phyloP scores from a whole-genome alignment of 495 filamentous ascomycete genomes.

The Penicillium samsonianum region DNA sequence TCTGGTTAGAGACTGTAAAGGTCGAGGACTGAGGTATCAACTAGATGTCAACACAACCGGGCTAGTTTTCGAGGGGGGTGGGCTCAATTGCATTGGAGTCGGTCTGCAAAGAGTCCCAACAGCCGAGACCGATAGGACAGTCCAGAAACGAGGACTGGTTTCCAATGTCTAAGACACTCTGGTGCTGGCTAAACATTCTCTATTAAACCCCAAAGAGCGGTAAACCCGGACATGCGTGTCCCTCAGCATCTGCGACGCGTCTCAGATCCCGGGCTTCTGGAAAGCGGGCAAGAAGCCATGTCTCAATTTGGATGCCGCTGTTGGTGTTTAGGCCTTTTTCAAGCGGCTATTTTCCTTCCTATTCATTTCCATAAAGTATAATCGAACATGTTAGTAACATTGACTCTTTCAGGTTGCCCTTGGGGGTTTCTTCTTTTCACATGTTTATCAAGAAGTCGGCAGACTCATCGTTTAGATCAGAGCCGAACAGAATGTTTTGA shows the following conservation, averaged over 20 bases:
- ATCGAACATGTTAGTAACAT: not conserved
- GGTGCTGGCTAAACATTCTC: not conserved
- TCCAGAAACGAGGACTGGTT: conserved; percentile 16
- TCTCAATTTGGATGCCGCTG: conserved; percentile 25
- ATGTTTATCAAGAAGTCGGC: not conserved
- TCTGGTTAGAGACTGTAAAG: not conserved
- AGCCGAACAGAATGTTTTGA: not conserved
- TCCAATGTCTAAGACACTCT: conserved; percentile 31
- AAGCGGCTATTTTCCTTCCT: not conserved
- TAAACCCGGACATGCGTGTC: conserved; percentile 21
- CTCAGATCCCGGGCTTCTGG: conserved; percentile 18
- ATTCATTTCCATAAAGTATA: conserved; percentile 3
- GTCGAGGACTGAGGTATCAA: conserved; percentile 6
- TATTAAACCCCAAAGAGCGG: conserved; percentile 26
- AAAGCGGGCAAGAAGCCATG: conserved; percentile 21
- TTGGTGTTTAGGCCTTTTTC: conserved; percentile 16
- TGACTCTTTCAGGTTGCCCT: conserved; percentile 1
- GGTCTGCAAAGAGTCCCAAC: conserved; percentile 16
- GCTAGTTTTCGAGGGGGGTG: not conserved
- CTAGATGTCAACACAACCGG: conserved; percentile 3
- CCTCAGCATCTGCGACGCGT: conserved; percentile 4
- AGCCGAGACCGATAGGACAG: conserved; percentile 15
- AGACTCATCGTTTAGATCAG: not conserved
- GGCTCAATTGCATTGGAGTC: conserved; percentile 7
- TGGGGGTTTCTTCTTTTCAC: not conserved